Conservation (phyloP, 768 basidiomycete genomes). For the Guyanaporus albipodus region DNA sequence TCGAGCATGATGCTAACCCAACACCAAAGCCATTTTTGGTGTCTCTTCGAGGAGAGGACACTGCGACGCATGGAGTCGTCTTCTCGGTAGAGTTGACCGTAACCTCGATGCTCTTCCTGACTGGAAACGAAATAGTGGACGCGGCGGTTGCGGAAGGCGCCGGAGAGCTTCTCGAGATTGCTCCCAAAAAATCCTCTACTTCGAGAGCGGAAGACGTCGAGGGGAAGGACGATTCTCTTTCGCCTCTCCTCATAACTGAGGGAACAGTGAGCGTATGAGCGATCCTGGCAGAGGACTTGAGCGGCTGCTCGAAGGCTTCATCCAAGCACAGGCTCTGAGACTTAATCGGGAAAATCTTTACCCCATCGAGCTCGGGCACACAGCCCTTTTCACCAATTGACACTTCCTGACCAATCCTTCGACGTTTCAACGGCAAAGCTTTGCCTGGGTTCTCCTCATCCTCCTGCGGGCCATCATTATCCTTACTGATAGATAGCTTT, state of each 20-base stretch:
- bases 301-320: neutral
- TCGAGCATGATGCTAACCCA: neutral
- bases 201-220: neutral
- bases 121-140: slow-evolving; percentile 19
- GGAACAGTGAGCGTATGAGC: too few relatives aligned
- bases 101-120: slow-evolving; percentile 12
- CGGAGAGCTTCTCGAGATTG: neutral
- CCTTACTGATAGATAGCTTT: neutral
- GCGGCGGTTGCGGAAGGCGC: neutral
- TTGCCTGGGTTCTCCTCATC: slow-evolving; percentile 2
- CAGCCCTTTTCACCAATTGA: neutral
- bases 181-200: neutral
- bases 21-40: neutral
- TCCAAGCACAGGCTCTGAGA: neutral
- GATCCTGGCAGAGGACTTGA: neutral
- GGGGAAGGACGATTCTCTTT: neutral
- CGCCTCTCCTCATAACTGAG: too few relatives aligned
- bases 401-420: slow-evolving; percentile 4
- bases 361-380: neutral
- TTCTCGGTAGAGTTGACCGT: slow-evolving; percentile 8
- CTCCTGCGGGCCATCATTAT: neutral
- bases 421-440: slow-evolving; percentile 10
- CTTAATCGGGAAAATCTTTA: neutral
- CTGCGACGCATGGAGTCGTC: neutral
- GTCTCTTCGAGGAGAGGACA: neutral